Evolutionary conservation across 495 filamentous ascomycete genomes (phyloP).

Genomic region (Penicillium maclennaniae): DNA sequence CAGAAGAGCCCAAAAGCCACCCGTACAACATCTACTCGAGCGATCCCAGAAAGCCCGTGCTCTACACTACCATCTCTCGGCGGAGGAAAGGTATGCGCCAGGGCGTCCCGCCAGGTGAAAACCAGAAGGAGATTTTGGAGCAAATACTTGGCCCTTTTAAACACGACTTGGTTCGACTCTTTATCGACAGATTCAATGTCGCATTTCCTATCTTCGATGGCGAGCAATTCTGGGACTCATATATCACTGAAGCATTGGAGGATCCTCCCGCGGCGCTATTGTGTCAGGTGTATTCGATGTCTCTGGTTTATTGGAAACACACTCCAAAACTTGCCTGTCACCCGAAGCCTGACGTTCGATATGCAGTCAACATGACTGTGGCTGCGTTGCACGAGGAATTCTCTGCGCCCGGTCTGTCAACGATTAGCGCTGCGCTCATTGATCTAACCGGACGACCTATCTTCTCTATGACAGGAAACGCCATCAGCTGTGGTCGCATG

Average conservation of each 20-base stretch:
- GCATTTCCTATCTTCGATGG: conserved; percentile 54
- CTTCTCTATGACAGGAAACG: conserved; percentile 52
- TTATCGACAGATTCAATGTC: conserved; percentile 48
- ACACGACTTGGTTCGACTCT: conserved; percentile 48
- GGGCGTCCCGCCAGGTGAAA: conserved; percentile 47
- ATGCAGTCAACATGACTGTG: conserved; percentile 50
- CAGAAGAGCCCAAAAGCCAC: conserved; percentile 38
- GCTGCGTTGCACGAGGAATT: conserved; percentile 51
- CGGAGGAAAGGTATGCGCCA: conserved; percentile 44
- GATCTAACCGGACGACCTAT: conserved; percentile 49
- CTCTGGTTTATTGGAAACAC: conserved; percentile 49
- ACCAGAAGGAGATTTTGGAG: conserved; percentile 52
- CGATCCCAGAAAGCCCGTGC: conserved; percentile 45
- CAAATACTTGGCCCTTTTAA: conserved; percentile 51
- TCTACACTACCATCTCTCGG: conserved; percentile 46
- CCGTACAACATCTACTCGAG: conserved; percentile 50
- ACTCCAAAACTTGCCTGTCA: conserved; percentile 42
- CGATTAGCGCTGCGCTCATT: conserved; percentile 45
- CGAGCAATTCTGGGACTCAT: conserved; percentile 43
- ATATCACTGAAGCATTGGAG: conserved; percentile 36
- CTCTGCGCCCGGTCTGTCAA: conserved; percentile 47
- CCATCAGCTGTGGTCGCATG: conserved; percentile 47
- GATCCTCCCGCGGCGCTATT: conserved; percentile 49
- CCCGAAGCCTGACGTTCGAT: conserved; percentile 48
- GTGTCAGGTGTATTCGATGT: conserved; percentile 52